Evolutionary conservation across 2,329 filamentous ascomycete genomes (phyloP).

Genomic region (Arthrocladium fulminans): DNA sequence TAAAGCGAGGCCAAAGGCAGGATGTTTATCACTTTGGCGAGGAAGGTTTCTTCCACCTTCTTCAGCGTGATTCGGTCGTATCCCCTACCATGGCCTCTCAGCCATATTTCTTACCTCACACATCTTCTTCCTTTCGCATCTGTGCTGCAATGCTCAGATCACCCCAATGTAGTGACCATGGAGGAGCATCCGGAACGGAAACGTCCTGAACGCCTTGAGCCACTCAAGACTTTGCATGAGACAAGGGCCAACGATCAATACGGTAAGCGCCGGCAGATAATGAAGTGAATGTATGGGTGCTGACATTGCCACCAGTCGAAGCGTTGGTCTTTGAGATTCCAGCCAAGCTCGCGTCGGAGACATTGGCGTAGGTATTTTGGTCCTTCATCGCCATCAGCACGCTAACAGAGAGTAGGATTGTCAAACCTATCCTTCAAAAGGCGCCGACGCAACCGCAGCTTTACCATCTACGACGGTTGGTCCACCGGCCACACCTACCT

Average conservation of each 20-base stretch:
- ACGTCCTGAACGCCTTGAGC: constrained; percentile 23
- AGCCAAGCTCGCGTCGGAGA: constrained; percentile 35
- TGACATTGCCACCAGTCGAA: constrained; percentile 26
- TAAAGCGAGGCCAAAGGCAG: background rate
- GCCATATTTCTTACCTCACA: background rate
- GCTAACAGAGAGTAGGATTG: constrained; percentile 15
- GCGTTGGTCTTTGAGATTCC: constrained; percentile 38
- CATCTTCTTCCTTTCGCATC: constrained; percentile 1
- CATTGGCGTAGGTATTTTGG: constrained; percentile 31
- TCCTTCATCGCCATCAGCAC: background rate
- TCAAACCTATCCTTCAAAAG: constrained; percentile 28
- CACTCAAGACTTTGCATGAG: constrained; percentile 38
- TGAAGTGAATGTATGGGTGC: background rate
- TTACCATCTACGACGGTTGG: constrained; percentile 19
- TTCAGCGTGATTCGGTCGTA: background rate
- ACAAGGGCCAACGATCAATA: constrained; percentile 33
- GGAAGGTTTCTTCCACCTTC: constrained; percentile 6
- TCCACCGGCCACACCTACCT: constrained; percentile 20
- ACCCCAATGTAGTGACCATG: background rate
- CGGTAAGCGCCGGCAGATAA: constrained; percentile 25
- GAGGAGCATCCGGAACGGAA: constrained; percentile 3
- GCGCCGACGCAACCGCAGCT: constrained; percentile 12
- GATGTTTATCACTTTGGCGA: constrained; percentile 2
- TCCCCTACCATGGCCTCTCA: constrained; percentile 1
- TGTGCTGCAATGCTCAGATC: background rate